Conservation (phyloP, 768 basidiomycete genomes). For the Russula foetens region DNA sequence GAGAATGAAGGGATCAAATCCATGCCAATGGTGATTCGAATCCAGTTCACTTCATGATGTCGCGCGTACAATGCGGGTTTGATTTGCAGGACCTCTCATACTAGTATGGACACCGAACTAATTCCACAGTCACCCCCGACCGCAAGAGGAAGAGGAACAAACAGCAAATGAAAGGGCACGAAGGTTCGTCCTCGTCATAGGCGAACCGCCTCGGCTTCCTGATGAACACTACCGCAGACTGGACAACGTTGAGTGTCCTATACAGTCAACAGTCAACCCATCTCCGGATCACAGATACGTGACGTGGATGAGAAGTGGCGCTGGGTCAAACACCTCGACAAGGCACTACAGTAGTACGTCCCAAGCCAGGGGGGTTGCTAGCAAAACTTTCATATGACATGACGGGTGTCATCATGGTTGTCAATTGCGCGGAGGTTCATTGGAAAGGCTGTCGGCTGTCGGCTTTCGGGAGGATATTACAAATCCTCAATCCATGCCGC, state of each 20-base stretch:
- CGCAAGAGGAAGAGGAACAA: conserved; percentile 26
- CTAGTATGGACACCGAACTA: not conserved
- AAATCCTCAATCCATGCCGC: conserved; percentile 31
- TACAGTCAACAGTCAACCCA: conserved; percentile 34
- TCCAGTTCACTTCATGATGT: conserved; percentile 59
- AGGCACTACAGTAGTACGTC: conserved; percentile 32
- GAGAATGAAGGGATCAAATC: not conserved
- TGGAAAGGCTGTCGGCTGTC: conserved; percentile 29
- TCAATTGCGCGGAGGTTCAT: conserved; percentile 30
- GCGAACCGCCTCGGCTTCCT: not conserved
- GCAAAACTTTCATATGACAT: conserved; percentile 17
- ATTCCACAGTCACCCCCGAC: conserved; percentile 26
- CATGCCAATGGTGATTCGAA: not conserved
- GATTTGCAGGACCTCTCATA: not conserved
- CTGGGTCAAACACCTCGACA: conserved; percentile 30
- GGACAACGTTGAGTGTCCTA: conserved; percentile 28
- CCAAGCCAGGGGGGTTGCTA: conserved; percentile 10
- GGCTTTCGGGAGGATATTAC: conserved; percentile 30
- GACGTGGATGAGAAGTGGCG: conserved; percentile 31
- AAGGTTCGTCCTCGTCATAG: conserved; percentile 20
- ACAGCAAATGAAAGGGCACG: conserved; percentile 30
- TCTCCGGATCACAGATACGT: conserved; percentile 29
- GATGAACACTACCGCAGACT: conserved; percentile 25
- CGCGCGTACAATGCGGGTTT: conserved; percentile 30
- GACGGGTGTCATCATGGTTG: conserved; percentile 30